These are phyloP conservation scores for Plectranthus barbatus DNA, from an alignment of 257 asterid genomes.

Conservation along the genomic window DNA sequence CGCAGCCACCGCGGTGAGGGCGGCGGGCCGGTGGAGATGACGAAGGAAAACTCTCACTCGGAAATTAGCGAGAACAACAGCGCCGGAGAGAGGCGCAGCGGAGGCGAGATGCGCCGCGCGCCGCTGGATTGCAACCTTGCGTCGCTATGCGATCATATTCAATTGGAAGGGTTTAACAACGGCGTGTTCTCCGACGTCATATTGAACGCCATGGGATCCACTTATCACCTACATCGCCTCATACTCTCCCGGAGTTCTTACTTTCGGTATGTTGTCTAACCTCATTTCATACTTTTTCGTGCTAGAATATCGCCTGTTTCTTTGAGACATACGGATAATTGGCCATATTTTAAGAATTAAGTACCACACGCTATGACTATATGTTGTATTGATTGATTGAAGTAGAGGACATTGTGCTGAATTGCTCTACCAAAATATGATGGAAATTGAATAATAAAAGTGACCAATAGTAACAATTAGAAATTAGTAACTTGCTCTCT, in stretches of 20 bases:
- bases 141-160: constrained; percentile 88
- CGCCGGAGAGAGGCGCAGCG: constrained; percentile 41
- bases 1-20: constrained; percentile 41
- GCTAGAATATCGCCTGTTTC: neutral
- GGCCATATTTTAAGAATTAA: neutral
- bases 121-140: constrained; percentile 73
- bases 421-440: neutral
- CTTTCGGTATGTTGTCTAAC: constrained; percentile 47
- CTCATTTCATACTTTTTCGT: neutral
- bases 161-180: constrained; percentile 72
- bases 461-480: neutral
- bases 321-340: neutral
- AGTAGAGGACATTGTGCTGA: neutral
- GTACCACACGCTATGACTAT: neutral
- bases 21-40: constrained; percentile 61
- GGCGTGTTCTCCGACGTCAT: constrained; percentile 89
- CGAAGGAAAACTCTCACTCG: constrained; percentile 46
- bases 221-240: constrained; percentile 85
- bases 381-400: neutral
- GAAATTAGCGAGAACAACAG: constrained; percentile 28
- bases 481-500: neutral
- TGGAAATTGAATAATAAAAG: neutral
- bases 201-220: constrained; percentile 71
- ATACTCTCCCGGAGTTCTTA: constrained; percentile 90
- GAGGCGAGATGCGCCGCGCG: constrained; percentile 33